Evolutionary conservation across 2,329 filamentous ascomycete species (phyloP).

Genomic region (Fusarium marasasianum): DNA sequence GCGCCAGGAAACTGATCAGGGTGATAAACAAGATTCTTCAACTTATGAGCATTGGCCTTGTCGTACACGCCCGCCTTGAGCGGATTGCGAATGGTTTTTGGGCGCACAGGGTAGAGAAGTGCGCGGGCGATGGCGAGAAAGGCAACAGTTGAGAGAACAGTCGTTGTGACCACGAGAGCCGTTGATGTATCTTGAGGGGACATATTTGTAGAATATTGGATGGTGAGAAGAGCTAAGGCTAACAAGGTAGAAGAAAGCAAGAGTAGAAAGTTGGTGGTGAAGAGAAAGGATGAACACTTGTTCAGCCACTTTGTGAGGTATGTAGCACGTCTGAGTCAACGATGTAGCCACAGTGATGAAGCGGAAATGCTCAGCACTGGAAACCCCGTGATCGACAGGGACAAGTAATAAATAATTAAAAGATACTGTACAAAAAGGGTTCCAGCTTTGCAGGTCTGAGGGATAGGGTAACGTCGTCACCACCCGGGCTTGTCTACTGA

Average conservation of each 20-base stretch:
- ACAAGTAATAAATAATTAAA: not conserved
- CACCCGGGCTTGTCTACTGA: not conserved
- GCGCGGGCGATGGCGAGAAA: constrained; percentile 48
- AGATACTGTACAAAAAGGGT: not conserved
- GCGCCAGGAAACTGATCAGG: constrained; percentile 76
- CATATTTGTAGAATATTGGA: constrained; percentile 1
- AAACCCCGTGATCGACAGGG: not conserved
- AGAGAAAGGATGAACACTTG: constrained; percentile 10
- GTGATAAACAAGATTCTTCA: constrained; percentile 63
- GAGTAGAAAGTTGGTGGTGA: not conserved
- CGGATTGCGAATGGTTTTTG: constrained; percentile 55
- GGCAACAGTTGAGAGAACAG: constrained; percentile 53
- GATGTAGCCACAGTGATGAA: constrained; percentile 4
- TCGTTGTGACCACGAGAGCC: constrained; percentile 50
- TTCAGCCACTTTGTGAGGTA: constrained; percentile 5
- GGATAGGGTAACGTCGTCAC: constrained; percentile 12
- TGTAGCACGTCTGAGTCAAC: constrained; percentile 1
- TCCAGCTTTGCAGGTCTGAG: not conserved
- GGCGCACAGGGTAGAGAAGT: constrained; percentile 53
- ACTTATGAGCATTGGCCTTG: constrained; percentile 50
- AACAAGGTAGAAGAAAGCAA: not conserved
- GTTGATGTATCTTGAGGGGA: constrained; percentile 31
- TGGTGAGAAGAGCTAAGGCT: not conserved
- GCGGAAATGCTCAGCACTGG: not conserved
- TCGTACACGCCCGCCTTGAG: constrained; percentile 51